Evolutionary conservation across 2,329 filamentous ascomycete genomes (phyloP), one percentile per base, ranked within the genome.

Genomic region (Arthrobotrys megalospora): DNA sequence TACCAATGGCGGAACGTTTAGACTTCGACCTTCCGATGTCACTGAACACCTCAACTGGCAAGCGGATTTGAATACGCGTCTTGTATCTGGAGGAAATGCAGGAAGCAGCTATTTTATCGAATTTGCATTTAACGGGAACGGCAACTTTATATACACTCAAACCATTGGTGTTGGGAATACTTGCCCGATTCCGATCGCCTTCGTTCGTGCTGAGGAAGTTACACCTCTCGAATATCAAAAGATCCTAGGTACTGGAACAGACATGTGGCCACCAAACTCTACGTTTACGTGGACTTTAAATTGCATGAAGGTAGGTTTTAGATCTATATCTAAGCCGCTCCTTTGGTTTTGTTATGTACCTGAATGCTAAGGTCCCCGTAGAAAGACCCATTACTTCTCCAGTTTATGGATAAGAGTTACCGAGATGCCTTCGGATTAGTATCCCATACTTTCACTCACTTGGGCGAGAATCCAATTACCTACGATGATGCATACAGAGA

Each of bases 381-480:
- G 64, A 76, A 76, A 69, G 64, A 76, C 69, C 64, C 71, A 19
- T 28, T 76, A 19, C 52, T 58, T 16, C 47, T 55, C 5, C 71
- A 68, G n/a, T 76, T 69, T 14, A 76, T 76, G 71, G 65, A 82
- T n/a, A 66, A 84, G 7, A 79, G 79, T 2, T 89, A 90, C 81
- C 85, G 85, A 21, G 86, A 90, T 82, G 83, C 84, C 10, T 90
- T 89, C 82, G 87, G 86, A 6, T 87, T 89, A 65, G 84, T 91
- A n/a, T 89, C 88, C 0, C 89, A 91, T 83, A 90, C 89, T 0
- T 90, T 90, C 82, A 88, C 88, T 1, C 89, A 90, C 79, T 84
- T 87, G 80, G 87, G 87, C 79, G 83, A 90, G 73, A 87, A 90
- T 81, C 90, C 90, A 79, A 87, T 88, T 6, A 90, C 89, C 0